Evolutionary conservation across 495 filamentous ascomycete genomes (phyloP).

Genomic region (Chaetomidium leptoderma): DNA sequence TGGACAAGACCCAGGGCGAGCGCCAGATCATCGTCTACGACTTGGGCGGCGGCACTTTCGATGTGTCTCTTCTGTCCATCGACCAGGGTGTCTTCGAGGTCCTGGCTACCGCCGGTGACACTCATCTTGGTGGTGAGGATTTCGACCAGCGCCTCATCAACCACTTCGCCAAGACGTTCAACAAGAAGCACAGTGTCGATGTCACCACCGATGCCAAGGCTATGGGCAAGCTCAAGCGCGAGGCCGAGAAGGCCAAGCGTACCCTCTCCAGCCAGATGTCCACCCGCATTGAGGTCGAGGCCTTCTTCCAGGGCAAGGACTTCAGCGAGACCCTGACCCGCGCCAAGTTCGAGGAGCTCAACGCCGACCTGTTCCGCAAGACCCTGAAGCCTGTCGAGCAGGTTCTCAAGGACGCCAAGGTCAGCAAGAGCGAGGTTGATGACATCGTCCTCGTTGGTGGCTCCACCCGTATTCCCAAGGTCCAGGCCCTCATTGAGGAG

Average conservation of each 20-base stretch:
- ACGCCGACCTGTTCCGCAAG: conserved; percentile 97
- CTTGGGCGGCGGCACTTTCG: conserved; percentile 99
- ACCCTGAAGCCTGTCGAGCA: conserved; percentile 99
- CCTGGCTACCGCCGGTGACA: conserved; percentile 96
- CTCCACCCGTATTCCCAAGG: conserved; percentile 96
- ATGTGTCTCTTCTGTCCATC: conserved; percentile 97
- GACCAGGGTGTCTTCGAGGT: conserved; percentile 98
- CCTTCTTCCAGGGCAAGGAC: conserved; percentile 94
- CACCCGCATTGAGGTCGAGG: conserved; percentile 95
- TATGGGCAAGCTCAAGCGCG: conserved; percentile 99
- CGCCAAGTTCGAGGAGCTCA: conserved; percentile 98
- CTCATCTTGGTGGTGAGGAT: conserved; percentile 98
- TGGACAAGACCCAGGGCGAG: conserved; percentile 81
- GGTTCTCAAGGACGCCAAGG: conserved; percentile 87
- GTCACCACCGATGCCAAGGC: conserved; percentile 94
- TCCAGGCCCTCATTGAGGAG: conserved; percentile 90
- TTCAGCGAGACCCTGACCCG: conserved; percentile 98
- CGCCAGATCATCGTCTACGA: conserved; percentile 95
- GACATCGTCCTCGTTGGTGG: conserved; percentile 91
- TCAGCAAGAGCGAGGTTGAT: conserved; percentile 79
- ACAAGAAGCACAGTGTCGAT: conserved; percentile 94
- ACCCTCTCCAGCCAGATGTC: conserved; percentile 98
- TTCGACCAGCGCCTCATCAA: conserved; percentile 98
- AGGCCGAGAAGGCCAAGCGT: conserved; percentile 99
- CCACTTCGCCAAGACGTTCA: conserved; percentile 96